A percentile compares a stretch with the other conserved stretches of the same genome.
Conservation (phyloP, 2,329 filamentous ascomycete species). For the Didymella pinodella region DNA sequence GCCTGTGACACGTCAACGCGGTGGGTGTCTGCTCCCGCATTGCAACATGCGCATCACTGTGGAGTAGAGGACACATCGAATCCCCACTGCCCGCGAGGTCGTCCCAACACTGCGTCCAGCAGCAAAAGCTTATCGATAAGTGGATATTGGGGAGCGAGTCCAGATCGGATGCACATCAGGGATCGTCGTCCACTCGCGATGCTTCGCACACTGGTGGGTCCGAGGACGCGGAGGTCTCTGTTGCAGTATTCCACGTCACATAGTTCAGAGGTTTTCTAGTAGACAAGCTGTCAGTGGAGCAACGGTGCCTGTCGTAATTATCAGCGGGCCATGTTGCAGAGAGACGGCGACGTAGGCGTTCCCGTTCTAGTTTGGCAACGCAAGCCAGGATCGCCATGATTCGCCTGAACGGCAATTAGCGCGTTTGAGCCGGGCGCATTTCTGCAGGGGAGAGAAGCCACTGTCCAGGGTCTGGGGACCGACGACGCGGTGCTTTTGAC, state of each 20-base stretch:
- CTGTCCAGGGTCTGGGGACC: slow-evolving; percentile 17
- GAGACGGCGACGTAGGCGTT: slow-evolving; percentile 17
- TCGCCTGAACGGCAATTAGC: slow-evolving; percentile 28
- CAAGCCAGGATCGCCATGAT: slow-evolving; percentile 29
- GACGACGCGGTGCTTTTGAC: slow-evolving; percentile 27
- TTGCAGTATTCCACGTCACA: neutral
- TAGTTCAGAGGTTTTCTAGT: neutral
- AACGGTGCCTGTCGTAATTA: neutral
- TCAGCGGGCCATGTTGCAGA: slow-evolving; percentile 17
- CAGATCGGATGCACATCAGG: slow-evolving; percentile 40
- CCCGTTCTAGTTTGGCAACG: slow-evolving; percentile 19
- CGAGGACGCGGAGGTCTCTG: neutral
- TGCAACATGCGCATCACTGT: slow-evolving; percentile 17
- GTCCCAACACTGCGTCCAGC: slow-evolving; percentile 19
- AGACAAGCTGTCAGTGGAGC: slow-evolving; percentile 17
- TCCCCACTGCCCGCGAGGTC: slow-evolving; percentile 12
- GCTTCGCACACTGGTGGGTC: slow-evolving; percentile 8
- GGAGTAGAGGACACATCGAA: slow-evolving; percentile 15
- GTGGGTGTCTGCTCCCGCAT: slow-evolving; percentile 8
- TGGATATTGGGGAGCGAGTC: slow-evolving; percentile 19
- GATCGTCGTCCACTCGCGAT: slow-evolving; percentile 16
- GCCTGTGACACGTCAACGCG: slow-evolving; percentile 13
- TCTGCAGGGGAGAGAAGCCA: slow-evolving; percentile 22
- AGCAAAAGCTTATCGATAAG: slow-evolving; percentile 30
- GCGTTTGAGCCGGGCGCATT: slow-evolving; percentile 10